phyloP scores from a whole-genome alignment of 1,284 basidiomycete species.

The Fomitopsis palustris region DNA sequence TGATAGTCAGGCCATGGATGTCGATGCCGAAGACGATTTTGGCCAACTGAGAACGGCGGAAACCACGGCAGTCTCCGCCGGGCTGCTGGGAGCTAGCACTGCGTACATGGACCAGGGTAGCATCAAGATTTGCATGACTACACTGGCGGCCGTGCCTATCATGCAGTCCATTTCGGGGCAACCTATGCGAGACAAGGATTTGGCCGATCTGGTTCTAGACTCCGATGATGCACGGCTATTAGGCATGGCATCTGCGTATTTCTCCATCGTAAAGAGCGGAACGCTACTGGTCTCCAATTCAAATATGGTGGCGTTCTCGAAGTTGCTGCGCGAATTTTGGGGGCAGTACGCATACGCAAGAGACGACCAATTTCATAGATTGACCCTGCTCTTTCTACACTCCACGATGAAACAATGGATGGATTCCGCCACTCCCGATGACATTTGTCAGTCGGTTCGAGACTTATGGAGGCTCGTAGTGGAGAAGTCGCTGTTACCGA shows the following conservation, averaged over 20 bases:
- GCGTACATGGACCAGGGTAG: conserved; percentile 29
- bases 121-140: conserved; percentile 48
- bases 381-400: conserved; percentile 62
- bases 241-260: conserved; percentile 51
- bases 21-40: conserved; percentile 62
- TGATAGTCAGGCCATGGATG: conserved; percentile 2
- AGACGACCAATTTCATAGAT: conserved; percentile 50
- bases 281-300: conserved; percentile 51
- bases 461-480: conserved; percentile 54
- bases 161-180: conserved; percentile 55
- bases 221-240: conserved; percentile 54
- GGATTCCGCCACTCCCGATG: conserved; percentile 30
- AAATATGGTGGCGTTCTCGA: conserved; percentile 51
- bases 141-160: conserved; percentile 54
- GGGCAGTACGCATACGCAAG: conserved; percentile 54
- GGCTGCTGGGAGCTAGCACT: conserved; percentile 24
- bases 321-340: conserved; percentile 52
- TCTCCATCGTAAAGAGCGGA: conserved; percentile 52
- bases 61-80: conserved; percentile 21
- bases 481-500: conserved; percentile 30
- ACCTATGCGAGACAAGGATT: conserved; percentile 57
- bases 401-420: conserved; percentile 69
- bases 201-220: conserved; percentile 57
- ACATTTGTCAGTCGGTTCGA: conserved; percentile 44
- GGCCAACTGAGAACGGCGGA: conserved; percentile 49